A percentile compares a stretch with the other conserved stretches of the same genome.
Evolutionary conservation across 2,329 filamentous ascomycete species (phyloP).

Genomic region (Sarocladiaceae sp.): DNA sequence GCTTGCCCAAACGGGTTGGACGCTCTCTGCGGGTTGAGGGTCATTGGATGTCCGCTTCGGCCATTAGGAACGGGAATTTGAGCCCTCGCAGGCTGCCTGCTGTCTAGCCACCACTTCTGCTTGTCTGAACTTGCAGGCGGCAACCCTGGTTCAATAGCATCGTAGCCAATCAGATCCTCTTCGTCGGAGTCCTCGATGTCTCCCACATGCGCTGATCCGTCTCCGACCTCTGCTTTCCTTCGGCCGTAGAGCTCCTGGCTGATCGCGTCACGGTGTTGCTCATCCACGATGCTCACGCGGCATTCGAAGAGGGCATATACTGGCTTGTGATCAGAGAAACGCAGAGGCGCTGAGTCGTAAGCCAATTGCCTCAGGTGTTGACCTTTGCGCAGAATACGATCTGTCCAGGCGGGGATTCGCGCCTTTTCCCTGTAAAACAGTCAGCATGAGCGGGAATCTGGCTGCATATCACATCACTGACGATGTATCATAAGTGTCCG

Average conservation of each 20-base stretch:
- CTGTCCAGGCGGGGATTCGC: constrained; percentile 95
- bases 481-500: constrained; percentile 88
- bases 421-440: constrained; percentile 66
- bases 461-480: constrained; percentile 35
- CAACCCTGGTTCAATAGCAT: constrained; percentile 75
- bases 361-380: constrained; percentile 74
- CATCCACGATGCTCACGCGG: constrained; percentile 75
- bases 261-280: constrained; percentile 66
- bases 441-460: neutral
- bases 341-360: constrained; percentile 77
- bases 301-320: constrained; percentile 90
- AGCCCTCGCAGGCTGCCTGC: constrained; percentile 71
- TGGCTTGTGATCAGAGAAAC: constrained; percentile 93
- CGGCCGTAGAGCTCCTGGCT: constrained; percentile 71
- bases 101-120: constrained; percentile 69
- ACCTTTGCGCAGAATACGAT: constrained; percentile 86
- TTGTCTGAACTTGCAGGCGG: constrained; percentile 63
- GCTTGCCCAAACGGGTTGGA: constrained; percentile 80
- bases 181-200: constrained; percentile 60
- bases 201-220: constrained; percentile 51
- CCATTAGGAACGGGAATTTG: constrained; percentile 59
- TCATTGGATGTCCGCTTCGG: constrained; percentile 46
- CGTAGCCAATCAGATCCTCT: constrained; percentile 77
- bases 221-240: constrained; percentile 62
- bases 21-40: constrained; percentile 68